Evolutionary conservation across 345 rosid species (phyloP).

Genomic region (Erucastrum elatum): DNA sequence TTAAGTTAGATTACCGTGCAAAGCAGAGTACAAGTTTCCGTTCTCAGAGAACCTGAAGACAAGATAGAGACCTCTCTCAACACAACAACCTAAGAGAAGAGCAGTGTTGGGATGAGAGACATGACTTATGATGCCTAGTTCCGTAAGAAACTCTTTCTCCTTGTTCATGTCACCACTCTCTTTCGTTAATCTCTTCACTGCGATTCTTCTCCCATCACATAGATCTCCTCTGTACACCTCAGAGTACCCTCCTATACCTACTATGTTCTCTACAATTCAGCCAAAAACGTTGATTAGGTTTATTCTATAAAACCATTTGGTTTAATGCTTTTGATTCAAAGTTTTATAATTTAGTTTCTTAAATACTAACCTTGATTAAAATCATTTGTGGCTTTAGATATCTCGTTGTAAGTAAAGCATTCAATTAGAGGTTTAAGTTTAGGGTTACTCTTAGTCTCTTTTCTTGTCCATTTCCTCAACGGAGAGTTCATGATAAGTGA

Average conservation of each 20-base stretch:
- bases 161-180: conserved; percentile 74
- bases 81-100: conserved; percentile 68
- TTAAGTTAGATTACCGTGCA: conserved; percentile 59
- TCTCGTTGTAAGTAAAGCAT: conserved; percentile 75
- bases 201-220: conserved; percentile 65
- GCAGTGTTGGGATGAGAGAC: conserved; percentile 87
- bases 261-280: conserved; percentile 57
- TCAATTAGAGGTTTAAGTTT: conserved; percentile 54
- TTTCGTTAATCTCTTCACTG: conserved; percentile 80
- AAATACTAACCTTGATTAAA: conserved; percentile 62
- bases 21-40: conserved; percentile 71
- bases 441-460: conserved; percentile 32
- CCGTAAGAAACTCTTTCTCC: conserved; percentile 84
- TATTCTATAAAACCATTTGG: no score
- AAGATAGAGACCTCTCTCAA: conserved; percentile 56
- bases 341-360: neutral
- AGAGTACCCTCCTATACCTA: conserved; percentile 86
- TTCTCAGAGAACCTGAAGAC: conserved; percentile 78
- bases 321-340: neutral
- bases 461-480: conserved; percentile 48
- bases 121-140: conserved; percentile 80
- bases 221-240: conserved; percentile 91
- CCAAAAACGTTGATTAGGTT: neutral
- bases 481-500: conserved; percentile 57
- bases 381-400: conserved; percentile 64